Evolutionary conservation across 352 stramenopile species (phyloP).

Genomic region (Pythium scleroteichum): DNA sequence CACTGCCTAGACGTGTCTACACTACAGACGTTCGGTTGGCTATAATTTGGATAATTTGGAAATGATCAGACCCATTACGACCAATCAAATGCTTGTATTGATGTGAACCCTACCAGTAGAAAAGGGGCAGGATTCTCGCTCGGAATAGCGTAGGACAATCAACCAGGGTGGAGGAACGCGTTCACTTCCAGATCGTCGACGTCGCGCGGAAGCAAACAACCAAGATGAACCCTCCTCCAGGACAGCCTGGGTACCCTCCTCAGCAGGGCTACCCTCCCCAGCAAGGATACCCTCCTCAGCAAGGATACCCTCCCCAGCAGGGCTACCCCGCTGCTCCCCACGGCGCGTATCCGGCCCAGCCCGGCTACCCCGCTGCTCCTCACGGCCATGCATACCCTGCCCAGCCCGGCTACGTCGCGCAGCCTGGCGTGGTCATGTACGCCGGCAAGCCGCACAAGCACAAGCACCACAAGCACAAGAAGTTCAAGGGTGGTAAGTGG

Average conservation of each 20-base stretch:
- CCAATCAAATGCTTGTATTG: constrained; percentile 11
- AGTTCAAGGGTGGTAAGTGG: constrained; percentile 26
- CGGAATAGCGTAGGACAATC: not conserved
- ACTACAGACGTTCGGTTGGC: not conserved
- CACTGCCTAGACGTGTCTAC: too few species aligned
- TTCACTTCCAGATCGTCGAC: constrained; percentile 21
- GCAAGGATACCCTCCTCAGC: constrained; percentile 38
- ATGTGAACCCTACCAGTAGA: constrained; percentile 9
- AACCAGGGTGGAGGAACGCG: not conserved
- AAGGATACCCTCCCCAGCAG: constrained; percentile 36
- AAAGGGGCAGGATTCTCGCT: constrained; percentile 5
- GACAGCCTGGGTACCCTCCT: constrained; percentile 35
- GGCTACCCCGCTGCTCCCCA: constrained; percentile 36
- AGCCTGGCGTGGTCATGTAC: constrained; percentile 34
- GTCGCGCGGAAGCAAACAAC: not conserved
- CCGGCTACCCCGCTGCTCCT: constrained; percentile 28
- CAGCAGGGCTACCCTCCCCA: constrained; percentile 41
- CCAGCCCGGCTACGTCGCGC: constrained; percentile 28
- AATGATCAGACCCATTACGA: not conserved
- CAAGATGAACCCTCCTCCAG: constrained; percentile 28
- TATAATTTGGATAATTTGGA: not conserved
- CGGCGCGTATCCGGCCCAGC: constrained; percentile 26
- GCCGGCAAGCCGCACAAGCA: constrained; percentile 20
- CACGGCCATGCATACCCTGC: constrained; percentile 30
- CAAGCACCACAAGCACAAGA: constrained; percentile 33